These are phyloP conservation scores for Colletotrichum magnum DNA, from an alignment of 2,329 filamentous ascomycete species.

Conservation along the genomic window DNA sequence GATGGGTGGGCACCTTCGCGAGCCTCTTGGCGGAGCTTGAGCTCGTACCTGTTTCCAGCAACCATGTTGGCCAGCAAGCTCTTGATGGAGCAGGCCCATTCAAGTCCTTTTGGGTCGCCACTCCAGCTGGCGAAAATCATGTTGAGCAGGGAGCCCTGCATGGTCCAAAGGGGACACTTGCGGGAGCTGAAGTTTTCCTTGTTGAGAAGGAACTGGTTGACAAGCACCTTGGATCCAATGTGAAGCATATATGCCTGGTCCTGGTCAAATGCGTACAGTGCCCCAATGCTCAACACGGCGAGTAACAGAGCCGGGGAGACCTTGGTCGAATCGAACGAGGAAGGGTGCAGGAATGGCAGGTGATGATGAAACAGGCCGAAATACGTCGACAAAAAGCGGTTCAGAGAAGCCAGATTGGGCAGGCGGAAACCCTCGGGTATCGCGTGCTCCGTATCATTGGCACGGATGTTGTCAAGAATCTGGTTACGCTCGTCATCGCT, in stretches of 20 bases:
- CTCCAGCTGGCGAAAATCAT: conserved; percentile 99
- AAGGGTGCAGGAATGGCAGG: conserved; percentile 92
- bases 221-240: conserved; percentile 96
- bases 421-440: conserved; percentile 92
- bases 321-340: conserved; percentile 86
- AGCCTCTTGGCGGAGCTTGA: conserved; percentile 92
- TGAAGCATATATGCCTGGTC: conserved; percentile 98
- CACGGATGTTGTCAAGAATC: conserved; percentile 89
- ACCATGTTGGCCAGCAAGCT: conserved; percentile 99
- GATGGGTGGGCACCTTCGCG: conserved; percentile 82
- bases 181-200: conserved; percentile 99
- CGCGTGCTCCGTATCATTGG: conserved; percentile 83
- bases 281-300: conserved; percentile 93
- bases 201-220: conserved; percentile 97
- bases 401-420: conserved; percentile 83
- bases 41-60: conserved; percentile 94
- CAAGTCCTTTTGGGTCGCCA: conserved; percentile 94
- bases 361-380: conserved; percentile 98
- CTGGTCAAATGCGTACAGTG: conserved; percentile 96
- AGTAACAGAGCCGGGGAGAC: conserved; percentile 87
- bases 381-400: conserved; percentile 94
- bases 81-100: conserved; percentile 99
- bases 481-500: conserved; percentile 88
- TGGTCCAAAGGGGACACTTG: conserved; percentile 97
- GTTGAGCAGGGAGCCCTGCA: conserved; percentile 96